These are phyloP conservation scores for Cymodocea nodosa DNA, from an alignment of 116 monocot genomes.

Conservation along the genomic window DNA sequence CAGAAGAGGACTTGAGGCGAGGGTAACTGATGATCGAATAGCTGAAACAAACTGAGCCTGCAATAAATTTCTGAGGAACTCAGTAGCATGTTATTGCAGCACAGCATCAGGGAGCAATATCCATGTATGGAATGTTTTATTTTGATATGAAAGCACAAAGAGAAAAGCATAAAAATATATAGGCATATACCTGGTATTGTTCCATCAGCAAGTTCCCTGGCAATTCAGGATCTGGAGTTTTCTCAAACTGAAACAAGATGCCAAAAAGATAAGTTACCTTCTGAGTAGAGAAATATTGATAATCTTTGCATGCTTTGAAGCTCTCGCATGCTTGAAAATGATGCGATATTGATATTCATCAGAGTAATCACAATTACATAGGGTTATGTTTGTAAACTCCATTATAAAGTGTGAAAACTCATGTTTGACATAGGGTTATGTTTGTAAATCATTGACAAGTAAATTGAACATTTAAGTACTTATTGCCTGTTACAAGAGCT, in stretches of 20 bases:
- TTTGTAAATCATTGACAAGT: too few relatives aligned
- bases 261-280: background rate
- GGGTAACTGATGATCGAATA: conserved; percentile 65
- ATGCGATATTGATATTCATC: too few relatives aligned
- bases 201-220: conserved; percentile 86
- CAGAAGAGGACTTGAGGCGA: conserved; percentile 75
- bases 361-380: too few relatives aligned
- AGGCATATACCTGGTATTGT: conserved; percentile 70
- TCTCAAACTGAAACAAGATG: conserved; percentile 55
- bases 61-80: background rate
- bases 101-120: background rate
- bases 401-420: too few relatives aligned
- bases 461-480: too few relatives aligned
- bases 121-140: background rate
- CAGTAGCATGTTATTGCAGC: background rate
- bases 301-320: too few relatives aligned
- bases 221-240: conserved; percentile 71
- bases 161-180: background rate
- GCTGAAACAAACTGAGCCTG: conserved; percentile 98
- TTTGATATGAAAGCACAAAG: background rate
- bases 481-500: too few relatives aligned
- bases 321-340: too few relatives aligned
- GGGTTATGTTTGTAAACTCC: too few relatives aligned
- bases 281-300: background rate
- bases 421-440: too few relatives aligned